A percentile compares a stretch with the other conserved stretches of the same genome.
Conservation (phyloP, 257 asterid genomes). For the Solanum pimpinellifolium region DNA sequence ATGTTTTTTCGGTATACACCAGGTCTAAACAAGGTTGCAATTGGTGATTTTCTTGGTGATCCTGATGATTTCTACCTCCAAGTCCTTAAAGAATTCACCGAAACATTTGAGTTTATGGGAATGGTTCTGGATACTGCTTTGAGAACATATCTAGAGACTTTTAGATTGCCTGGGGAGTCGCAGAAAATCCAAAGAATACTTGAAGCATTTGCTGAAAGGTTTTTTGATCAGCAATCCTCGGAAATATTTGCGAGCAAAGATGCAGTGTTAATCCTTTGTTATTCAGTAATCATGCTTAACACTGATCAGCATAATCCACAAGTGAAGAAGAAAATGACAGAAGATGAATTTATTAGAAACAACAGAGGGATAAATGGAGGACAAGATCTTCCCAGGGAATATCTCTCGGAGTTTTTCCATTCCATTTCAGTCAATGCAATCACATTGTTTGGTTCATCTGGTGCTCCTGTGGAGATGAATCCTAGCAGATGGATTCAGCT, state of each 20-base stretch:
- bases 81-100: conserved; percentile 72
- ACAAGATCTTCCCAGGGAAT: conserved; percentile 79
- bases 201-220: conserved; percentile 87
- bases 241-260: conserved; percentile 76
- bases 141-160: conserved; percentile 61
- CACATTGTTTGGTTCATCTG: conserved; percentile 24
- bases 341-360: conserved; percentile 81
- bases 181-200: conserved; percentile 85
- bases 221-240: conserved; percentile 78
- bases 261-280: conserved; percentile 61
- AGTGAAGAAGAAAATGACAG: conserved; percentile 95
- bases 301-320: conserved; percentile 95
- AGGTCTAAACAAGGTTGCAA: conserved; percentile 47
- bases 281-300: conserved; percentile 86
- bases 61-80: conserved; percentile 62
- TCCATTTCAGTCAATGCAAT: conserved; percentile 63
- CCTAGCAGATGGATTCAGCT: conserved; percentile 85
- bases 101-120: conserved; percentile 63
- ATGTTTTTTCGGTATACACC: conserved; percentile 62
- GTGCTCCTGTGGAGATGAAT: conserved; percentile 40
- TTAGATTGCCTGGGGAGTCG: conserved; percentile 83
- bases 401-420: conserved; percentile 70
- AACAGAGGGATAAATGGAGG: conserved; percentile 77
- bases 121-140: conserved; percentile 65
- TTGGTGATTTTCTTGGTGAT: conserved; percentile 85